Conservation (phyloP, 306 rosid species). For the Sesbania bispinosa region DNA sequence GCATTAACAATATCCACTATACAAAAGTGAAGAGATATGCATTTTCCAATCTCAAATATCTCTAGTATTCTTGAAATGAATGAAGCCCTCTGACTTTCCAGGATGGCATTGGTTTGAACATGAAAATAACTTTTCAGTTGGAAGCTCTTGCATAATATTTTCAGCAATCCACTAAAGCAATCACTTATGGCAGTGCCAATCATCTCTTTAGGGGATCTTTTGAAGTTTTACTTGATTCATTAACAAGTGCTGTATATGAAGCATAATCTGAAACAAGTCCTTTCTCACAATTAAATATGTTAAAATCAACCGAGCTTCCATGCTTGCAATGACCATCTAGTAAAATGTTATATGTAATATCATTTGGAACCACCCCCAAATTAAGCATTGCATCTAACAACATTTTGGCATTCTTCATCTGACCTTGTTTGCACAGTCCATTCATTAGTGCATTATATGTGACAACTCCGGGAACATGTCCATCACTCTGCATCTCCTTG, state of each 20-base stretch:
- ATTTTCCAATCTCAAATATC: not conserved
- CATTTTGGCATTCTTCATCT: conserved; percentile 88
- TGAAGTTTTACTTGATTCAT: conserved; percentile 36
- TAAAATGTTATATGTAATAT: conserved; percentile 77
- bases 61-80: not conserved
- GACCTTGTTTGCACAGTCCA: conserved; percentile 86
- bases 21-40: not conserved
- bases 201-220: conserved; percentile 52
- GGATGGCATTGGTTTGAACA: not conserved
- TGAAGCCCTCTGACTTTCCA: not conserved
- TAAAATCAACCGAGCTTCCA: conserved; percentile 41
- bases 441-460: conserved; percentile 88
- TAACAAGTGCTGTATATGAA: conserved; percentile 57
- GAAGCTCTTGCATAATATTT: not conserved
- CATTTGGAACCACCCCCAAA: conserved; percentile 77
- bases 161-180: not conserved
- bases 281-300: conserved; percentile 51
- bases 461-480: conserved; percentile 60
- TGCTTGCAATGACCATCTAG: conserved; percentile 84
- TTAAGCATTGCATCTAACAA: conserved; percentile 83
- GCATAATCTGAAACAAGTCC: conserved; percentile 78
- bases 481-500: conserved; percentile 68
- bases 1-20: not conserved
- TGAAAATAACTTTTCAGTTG: not conserved
- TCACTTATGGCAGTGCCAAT: conserved; percentile 1